Percentiles rank a stretch among this genome's conserved stretches.
Evolutionary conservation across 1,139 yeast species (phyloP).

Genomic region (Diutina sp.): DNA sequence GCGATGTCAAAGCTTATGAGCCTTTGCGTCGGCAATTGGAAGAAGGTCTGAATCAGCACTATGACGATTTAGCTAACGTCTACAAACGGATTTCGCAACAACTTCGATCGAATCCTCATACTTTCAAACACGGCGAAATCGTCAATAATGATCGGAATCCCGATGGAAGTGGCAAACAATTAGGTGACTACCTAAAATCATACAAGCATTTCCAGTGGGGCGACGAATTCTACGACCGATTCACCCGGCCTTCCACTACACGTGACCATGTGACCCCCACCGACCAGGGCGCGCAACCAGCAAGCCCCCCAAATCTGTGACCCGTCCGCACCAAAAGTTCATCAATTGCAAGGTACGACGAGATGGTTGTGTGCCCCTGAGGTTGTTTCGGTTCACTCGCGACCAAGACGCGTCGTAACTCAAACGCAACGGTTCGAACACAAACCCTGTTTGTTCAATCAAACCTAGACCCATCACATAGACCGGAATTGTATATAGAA

Average conservation of each 20-base stretch:
- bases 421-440: not conserved
- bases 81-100: slow-evolving; percentile 9
- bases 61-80: slow-evolving; percentile 10
- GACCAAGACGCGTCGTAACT: not conserved
- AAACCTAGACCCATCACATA: not conserved
- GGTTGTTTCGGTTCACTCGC: not conserved
- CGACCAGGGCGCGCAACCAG: not conserved
- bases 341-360: not conserved
- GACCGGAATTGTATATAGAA: not conserved
- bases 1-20: slow-evolving; percentile 5
- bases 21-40: slow-evolving; percentile 13
- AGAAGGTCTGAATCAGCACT: slow-evolving; percentile 13
- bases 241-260: not conserved
- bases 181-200: slow-evolving; percentile 18
- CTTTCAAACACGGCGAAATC: slow-evolving; percentile 25
- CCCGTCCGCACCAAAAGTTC: not conserved
- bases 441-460: not conserved
- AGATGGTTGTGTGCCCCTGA: not conserved
- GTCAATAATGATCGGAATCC: slow-evolving; percentile 9
- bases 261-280: not conserved
- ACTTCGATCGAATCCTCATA: slow-evolving; percentile 10
- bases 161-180: slow-evolving; percentile 12
- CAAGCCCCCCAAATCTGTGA: not conserved
- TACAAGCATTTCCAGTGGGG: slow-evolving; percentile 1
- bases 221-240: not conserved